Percentiles rank a stretch among this genome's conserved stretches.
Evolutionary conservation across 306 rosid genomes (phyloP).

Genomic region (Pueraria montana): DNA sequence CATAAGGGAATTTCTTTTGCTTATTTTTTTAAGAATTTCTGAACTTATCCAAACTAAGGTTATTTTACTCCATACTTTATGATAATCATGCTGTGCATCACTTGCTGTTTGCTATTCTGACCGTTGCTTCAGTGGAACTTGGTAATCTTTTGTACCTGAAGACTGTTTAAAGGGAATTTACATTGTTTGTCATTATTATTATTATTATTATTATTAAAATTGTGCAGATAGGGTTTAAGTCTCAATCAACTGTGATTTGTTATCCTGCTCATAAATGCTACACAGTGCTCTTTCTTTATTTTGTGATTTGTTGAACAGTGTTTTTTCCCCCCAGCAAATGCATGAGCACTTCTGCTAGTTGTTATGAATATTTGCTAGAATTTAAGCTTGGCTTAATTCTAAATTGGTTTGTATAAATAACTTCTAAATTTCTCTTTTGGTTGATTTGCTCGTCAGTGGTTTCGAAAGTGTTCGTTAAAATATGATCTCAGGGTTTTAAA

Average conservation of each 20-base stretch:
- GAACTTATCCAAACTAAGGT: background rate
- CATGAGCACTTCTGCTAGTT: background rate
- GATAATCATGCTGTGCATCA: background rate
- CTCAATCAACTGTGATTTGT: background rate
- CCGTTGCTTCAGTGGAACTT: background rate
- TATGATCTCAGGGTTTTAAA: slow-evolving; percentile 1
- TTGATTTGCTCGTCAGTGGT: slow-evolving; percentile 7
- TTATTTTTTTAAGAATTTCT: background rate
- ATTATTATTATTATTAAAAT: no score
- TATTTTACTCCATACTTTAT: background rate
- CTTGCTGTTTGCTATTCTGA: slow-evolving; percentile 4
- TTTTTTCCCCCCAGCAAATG: slow-evolving; percentile 34
- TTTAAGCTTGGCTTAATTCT: slow-evolving; percentile 8
- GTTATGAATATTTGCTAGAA: background rate
- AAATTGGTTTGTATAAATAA: background rate
- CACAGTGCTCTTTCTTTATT: background rate
- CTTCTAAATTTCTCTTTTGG: background rate
- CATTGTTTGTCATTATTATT: background rate
- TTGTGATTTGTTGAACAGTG: background rate
- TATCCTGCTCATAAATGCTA: background rate
- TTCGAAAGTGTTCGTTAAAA: slow-evolving; percentile 23
- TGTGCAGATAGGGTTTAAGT: no score
- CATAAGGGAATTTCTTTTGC: background rate
- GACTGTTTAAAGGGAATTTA: background rate
- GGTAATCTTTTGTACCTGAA: background rate